These are phyloP conservation scores for Xylaria telfairii DNA, from an alignment of 495 filamentous ascomycete genomes.

Conservation along the genomic window DNA sequence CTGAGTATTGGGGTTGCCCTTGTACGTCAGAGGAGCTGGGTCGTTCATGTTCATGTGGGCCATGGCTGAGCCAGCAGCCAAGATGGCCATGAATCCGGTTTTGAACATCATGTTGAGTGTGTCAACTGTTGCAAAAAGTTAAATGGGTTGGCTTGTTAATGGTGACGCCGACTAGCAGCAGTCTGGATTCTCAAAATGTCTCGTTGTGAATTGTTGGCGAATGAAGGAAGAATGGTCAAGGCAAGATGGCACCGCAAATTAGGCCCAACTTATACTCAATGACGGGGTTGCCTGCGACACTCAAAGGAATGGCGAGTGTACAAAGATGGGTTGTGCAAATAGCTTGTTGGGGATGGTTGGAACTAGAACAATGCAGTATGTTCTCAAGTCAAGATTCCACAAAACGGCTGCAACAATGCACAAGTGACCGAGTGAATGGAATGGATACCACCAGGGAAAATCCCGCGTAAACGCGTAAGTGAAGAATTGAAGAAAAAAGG, in stretches of 20 bases:
- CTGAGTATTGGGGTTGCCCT: constrained; percentile 56
- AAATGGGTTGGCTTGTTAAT: not conserved
- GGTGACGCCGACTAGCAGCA: constrained; percentile 19
- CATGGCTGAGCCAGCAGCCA: constrained; percentile 45
- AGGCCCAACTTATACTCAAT: constrained; percentile 21
- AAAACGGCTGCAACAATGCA: constrained; percentile 32
- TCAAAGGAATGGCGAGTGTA: constrained; percentile 23
- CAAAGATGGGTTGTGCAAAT: constrained; percentile 16
- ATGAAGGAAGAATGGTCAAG: constrained; percentile 9
- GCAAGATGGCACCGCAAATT: constrained; percentile 3
- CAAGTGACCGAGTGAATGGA: constrained; percentile 12
- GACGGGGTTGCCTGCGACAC: not conserved
- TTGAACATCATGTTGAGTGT: constrained; percentile 45
- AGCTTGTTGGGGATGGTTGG: not conserved
- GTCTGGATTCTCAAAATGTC: not conserved
- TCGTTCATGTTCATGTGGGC: constrained; percentile 67
- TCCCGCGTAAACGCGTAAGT: constrained; percentile 32
- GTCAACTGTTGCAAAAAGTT: not conserved
- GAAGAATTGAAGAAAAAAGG: constrained; percentile 28
- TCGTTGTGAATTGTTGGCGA: not conserved
- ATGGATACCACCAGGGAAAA: constrained; percentile 34
- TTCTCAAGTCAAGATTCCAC: constrained; percentile 28
- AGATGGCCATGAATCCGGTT: constrained; percentile 34
- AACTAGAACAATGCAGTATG: constrained; percentile 18
- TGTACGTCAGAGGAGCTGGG: constrained; percentile 62